Base-by-base conservation (phyloP, 2,329 filamentous ascomycete species). In the Fusarium zealandicum region DNA sequence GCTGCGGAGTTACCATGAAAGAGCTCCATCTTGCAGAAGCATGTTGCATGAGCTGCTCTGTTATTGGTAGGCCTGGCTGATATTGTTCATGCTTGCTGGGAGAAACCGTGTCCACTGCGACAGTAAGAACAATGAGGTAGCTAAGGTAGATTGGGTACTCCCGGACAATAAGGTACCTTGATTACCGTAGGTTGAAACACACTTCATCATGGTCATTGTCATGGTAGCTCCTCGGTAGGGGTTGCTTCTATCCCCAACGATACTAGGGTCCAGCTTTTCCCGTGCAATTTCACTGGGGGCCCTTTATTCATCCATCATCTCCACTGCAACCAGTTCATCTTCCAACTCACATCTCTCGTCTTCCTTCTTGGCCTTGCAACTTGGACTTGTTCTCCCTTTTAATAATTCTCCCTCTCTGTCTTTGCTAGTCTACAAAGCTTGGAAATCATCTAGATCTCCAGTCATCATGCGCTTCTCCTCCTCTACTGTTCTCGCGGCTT, bases 401-500 rank as follows among this genome's bases (percentile, higher is more conserved):
- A 18, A 41, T 42, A 51, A 20, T 45, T 49, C 39, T 52, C 40
- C 40, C 32, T 53, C 45, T 40, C 51, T 46, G 14, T 38, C 20
- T 9, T 6, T 20, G 20, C 20, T 20, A 4, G 4, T 20, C 20
- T 20, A 20, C 20, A 20, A 6, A 4, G 20, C 20, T 20, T 20
- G 20, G 20, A 33, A 27, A 35, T 25, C 36, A 27, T 47, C 39
- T 33, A 37, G 17, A 46, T 27, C 39, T 30, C 30, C 38, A 53
- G 50, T 46, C 70, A 79, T 64, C 57, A 88, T 88, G 85, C 85
- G 82, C 70, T 80, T 87, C 75, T 81, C 82, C 51, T 69, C 78
- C 46, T 73, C 79, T 51, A 71, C 79, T 61, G 63, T 80, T 48
- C 68, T 82, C 45, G 74, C 84, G 68, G 80, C 80, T 40, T 76